Conservation (phyloP, 1,139 yeast species). For the Candida smagusa region DNA sequence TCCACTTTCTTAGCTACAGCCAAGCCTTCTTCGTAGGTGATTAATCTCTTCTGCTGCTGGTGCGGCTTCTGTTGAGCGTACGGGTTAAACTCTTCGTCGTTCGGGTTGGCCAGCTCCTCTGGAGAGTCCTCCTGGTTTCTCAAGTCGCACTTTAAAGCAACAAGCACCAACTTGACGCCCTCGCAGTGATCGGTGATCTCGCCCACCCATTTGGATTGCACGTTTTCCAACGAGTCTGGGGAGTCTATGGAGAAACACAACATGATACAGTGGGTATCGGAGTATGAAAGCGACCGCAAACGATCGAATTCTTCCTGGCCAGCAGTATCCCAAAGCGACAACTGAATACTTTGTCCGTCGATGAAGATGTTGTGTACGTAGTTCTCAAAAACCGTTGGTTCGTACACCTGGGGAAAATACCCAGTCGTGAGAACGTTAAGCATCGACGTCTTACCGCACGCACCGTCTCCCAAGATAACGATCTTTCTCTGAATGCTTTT, state of each 20-base stretch:
- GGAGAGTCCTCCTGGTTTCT: constrained; percentile 43
- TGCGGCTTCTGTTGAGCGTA: constrained; percentile 13
- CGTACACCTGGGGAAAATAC: constrained; percentile 96
- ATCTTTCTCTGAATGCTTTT: constrained; percentile 72
- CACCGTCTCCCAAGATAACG: constrained; percentile 97
- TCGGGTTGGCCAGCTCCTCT: constrained; percentile 26
- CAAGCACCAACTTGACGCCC: constrained; percentile 89
- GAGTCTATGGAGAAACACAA: constrained; percentile 94
- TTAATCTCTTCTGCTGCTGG: constrained; percentile 50
- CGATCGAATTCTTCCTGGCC: constrained; percentile 98
- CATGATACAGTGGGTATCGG: constrained; percentile 96
- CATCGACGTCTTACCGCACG: constrained; percentile 71
- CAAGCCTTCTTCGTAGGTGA: constrained; percentile 79
- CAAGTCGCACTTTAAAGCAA: constrained; percentile 91
- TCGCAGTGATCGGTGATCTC: constrained; percentile 97
- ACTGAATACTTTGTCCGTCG: constrained; percentile 88
- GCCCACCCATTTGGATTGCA: constrained; percentile 89
- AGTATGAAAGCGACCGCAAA: constrained; percentile 81
- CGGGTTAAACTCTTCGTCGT: constrained; percentile 36
- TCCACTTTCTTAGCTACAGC: constrained; percentile 84
- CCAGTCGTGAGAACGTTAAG: constrained; percentile 96
- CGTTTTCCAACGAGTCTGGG: constrained; percentile 90
- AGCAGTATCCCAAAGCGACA: constrained; percentile 97
- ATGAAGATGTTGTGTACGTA: constrained; percentile 96
- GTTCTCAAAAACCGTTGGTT: constrained; percentile 96